Percentiles rank a stretch among this genome's conserved stretches.
These are phyloP conservation scores for Gentiana straminea DNA, from an alignment of 257 asterid species.

Conservation along the genomic window DNA sequence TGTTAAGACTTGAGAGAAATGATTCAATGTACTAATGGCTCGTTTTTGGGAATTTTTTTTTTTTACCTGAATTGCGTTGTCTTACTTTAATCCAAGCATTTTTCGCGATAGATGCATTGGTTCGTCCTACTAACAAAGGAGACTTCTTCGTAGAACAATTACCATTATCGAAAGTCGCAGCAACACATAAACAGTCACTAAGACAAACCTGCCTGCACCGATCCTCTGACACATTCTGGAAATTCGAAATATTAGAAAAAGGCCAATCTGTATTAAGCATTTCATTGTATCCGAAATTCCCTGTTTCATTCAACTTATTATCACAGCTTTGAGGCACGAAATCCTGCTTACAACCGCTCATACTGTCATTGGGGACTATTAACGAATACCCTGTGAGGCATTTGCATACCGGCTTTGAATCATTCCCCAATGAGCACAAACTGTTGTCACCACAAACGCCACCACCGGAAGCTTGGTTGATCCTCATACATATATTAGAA, in stretches of 20 bases:
- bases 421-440: conserved; percentile 14
- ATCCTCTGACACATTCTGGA: conserved; percentile 3
- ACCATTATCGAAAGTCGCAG: too few species aligned
- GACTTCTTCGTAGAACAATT: too few species aligned
- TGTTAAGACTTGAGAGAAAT: too few species aligned
- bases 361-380: conserved; percentile 10
- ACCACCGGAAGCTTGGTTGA: background rate
- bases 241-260: background rate
- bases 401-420: conserved; percentile 17
- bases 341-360: conserved; percentile 20
- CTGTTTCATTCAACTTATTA: conserved; percentile 5
- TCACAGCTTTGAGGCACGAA: conserved; percentile 16
- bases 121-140: too few species aligned
- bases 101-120: too few species aligned
- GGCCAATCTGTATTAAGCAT: conserved; percentile 21
- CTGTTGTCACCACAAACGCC: conserved; percentile 44
- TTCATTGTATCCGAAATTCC: background rate
- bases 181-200: conserved; percentile 11
- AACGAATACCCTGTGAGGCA: conserved; percentile 21
- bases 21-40: too few species aligned
- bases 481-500: conserved; percentile 12
- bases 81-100: too few species aligned
- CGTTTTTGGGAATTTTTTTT: too few species aligned
- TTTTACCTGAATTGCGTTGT: too few species aligned
- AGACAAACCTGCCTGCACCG: conserved; percentile 5